Percentiles rank a stretch among this genome's conserved stretches.
Evolutionary conservation across 768 basidiomycete species (phyloP).

Genomic region (Amanita thiersii): DNA sequence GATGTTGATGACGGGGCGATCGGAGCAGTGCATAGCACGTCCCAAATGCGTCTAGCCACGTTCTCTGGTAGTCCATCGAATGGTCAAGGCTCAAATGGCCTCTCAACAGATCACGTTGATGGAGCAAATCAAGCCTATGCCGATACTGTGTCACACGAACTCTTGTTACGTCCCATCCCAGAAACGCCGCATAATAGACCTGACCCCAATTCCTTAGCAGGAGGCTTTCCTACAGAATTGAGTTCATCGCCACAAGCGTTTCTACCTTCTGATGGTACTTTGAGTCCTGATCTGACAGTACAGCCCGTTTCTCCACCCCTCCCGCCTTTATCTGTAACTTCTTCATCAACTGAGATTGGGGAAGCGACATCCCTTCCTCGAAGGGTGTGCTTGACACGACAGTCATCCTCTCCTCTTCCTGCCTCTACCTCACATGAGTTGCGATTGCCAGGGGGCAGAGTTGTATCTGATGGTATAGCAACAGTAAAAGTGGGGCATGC

Average conservation of each 20-base stretch:
- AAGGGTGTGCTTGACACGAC: constrained; percentile 48
- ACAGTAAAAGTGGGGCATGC: constrained; percentile 34
- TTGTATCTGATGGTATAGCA: constrained; percentile 19
- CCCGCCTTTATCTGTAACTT: constrained; percentile 3
- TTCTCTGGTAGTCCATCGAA: constrained; percentile 17
- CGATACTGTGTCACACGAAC: not conserved
- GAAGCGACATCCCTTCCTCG: constrained; percentile 37
- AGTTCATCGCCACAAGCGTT: constrained; percentile 5
- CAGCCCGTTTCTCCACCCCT: constrained; percentile 4
- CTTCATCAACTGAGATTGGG: constrained; percentile 8
- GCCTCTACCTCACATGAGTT: constrained; percentile 25
- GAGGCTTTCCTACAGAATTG: constrained; percentile 1
- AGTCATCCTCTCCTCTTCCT: constrained; percentile 59
- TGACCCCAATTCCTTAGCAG: not conserved
- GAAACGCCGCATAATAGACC: not conserved
- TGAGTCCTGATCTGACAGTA: constrained; percentile 3
- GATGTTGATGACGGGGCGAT: constrained; percentile 39
- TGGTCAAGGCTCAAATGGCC: not conserved
- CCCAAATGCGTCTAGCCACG: constrained; percentile 11
- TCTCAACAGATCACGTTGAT: not conserved
- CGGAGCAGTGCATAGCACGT: constrained; percentile 13
- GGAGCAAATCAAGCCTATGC: not conserved
- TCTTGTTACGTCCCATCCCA: not conserved
- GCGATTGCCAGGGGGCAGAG: constrained; percentile 23
- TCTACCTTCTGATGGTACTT: not conserved